Conservation (phyloP, 345 rosid species). For the Citrus sp. region DNA sequence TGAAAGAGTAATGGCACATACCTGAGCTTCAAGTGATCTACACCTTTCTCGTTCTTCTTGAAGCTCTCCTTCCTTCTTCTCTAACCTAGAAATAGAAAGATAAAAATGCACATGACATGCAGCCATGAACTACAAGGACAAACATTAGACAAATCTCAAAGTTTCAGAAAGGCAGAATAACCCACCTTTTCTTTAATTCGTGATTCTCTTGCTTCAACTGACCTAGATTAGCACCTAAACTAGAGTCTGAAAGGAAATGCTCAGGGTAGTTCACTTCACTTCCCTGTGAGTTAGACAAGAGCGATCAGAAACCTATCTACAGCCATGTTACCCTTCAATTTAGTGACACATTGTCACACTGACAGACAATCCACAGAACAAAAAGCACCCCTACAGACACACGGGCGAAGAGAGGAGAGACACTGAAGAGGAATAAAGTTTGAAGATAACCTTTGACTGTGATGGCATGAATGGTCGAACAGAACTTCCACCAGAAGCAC, state of each 20-base stretch:
- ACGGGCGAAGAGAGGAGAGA: neutral
- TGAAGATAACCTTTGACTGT: constrained; percentile 32
- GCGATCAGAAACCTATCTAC: neutral
- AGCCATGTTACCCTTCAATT: neutral
- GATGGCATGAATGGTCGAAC: constrained; percentile 3
- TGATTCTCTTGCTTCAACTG: constrained; percentile 57
- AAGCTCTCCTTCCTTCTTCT: constrained; percentile 31
- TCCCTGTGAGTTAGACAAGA: constrained; percentile 29
- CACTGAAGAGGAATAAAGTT: neutral
- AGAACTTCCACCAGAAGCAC: constrained; percentile 19
- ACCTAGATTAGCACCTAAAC: constrained; percentile 26
- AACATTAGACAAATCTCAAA: neutral
- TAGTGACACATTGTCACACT: neutral
- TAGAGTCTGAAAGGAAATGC: constrained; percentile 16
- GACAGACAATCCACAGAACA: neutral
- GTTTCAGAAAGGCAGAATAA: constrained; percentile 6
- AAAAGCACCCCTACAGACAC: neutral
- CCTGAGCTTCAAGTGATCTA: constrained; percentile 55
- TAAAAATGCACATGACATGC: neutral
- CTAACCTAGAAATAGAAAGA: constrained; percentile 27
- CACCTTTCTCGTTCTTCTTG: constrained; percentile 39
- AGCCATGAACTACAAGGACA: neutral
- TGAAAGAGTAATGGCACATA: constrained; percentile 18
- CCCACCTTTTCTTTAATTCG: constrained; percentile 55
- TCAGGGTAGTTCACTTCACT: constrained; percentile 7